Percentiles rank a stretch among this genome's conserved stretches.
These are phyloP conservation scores for Coniochaeta sp. DNA, from an alignment of 2,329 filamentous ascomycete species.

Conservation along the genomic window DNA sequence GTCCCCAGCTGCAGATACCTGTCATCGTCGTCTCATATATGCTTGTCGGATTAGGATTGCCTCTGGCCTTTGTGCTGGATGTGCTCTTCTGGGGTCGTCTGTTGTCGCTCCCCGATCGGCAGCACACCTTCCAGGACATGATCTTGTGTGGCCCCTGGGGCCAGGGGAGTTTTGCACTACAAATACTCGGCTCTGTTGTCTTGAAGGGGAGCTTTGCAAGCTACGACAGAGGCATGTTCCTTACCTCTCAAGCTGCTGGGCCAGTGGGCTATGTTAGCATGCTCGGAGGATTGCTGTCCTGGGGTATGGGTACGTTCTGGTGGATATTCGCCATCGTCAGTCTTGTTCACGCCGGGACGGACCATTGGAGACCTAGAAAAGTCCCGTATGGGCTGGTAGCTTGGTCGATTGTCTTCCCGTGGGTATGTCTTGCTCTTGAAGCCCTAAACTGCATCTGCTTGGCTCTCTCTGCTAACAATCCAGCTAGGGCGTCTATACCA, in stretches of 20 bases:
- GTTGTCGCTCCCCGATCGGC: constrained; percentile 15
- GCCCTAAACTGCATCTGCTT: too few species aligned
- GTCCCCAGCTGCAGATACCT: constrained; percentile 22
- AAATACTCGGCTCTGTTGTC: constrained; percentile 25
- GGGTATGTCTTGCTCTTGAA: too few species aligned
- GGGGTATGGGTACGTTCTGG: constrained; percentile 33
- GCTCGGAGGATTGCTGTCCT: constrained; percentile 28
- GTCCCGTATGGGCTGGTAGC: background rate
- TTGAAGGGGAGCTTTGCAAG: constrained; percentile 17
- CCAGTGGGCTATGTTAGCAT: constrained; percentile 25
- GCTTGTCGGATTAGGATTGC: constrained; percentile 23
- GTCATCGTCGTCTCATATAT: constrained; percentile 31
- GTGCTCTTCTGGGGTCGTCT: constrained; percentile 9
- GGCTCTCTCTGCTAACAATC: too few species aligned
- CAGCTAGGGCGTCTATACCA: background rate
- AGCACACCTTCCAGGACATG: constrained; percentile 27
- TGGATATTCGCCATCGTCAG: constrained; percentile 24
- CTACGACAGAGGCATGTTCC: constrained; percentile 24
- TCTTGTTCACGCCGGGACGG: background rate
- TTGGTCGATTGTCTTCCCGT: background rate
- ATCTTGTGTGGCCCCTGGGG: constrained; percentile 31
- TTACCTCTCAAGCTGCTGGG: constrained; percentile 23
- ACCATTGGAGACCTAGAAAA: background rate
- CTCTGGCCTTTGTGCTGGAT: constrained; percentile 24
- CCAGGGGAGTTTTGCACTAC: constrained; percentile 30